phyloP scores from a whole-genome alignment of 2,329 filamentous ascomycete species.

The Raffaelea albimanens region DNA sequence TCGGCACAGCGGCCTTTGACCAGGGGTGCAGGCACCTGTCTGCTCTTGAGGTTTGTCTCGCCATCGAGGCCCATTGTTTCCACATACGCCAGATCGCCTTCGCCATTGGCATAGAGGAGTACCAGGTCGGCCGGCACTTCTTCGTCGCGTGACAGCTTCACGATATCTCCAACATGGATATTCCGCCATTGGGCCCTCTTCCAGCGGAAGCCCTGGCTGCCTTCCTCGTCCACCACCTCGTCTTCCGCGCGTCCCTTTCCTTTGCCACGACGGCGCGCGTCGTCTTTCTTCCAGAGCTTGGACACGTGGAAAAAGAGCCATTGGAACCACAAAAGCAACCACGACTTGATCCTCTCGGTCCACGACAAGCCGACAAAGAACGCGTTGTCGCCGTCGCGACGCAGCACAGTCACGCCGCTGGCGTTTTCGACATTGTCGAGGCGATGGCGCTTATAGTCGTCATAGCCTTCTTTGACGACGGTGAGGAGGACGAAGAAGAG shows the following conservation, averaged over 20 bases:
- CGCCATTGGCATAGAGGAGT: slow-evolving; percentile 66
- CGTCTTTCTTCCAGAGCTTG: slow-evolving; percentile 1
- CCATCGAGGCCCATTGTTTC: slow-evolving; percentile 80
- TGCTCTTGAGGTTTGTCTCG: slow-evolving; percentile 74
- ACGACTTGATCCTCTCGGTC: background rate
- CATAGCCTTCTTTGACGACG: slow-evolving; percentile 78
- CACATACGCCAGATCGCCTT: slow-evolving; percentile 71
- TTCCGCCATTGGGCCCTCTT: slow-evolving; percentile 32
- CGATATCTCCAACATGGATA: slow-evolving; percentile 39
- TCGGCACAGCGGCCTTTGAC: slow-evolving; percentile 45
- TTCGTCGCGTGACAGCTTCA: slow-evolving; percentile 56
- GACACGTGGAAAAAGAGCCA: background rate
- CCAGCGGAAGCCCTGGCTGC: slow-evolving; percentile 44
- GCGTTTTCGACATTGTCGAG: slow-evolving; percentile 76
- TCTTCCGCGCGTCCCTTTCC: background rate
- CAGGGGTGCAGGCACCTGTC: slow-evolving; percentile 51
- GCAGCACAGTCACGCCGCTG: slow-evolving; percentile 35
- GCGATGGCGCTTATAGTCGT: slow-evolving; percentile 71
- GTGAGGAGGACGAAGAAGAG: slow-evolving; percentile 71
- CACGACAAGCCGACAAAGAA: background rate
- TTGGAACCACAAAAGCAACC: background rate
- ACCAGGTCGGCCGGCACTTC: slow-evolving; percentile 75
- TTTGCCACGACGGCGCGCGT: slow-evolving; percentile 17
- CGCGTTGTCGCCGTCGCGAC: slow-evolving; percentile 11
- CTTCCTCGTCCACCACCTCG: slow-evolving; percentile 37